Base-by-base conservation (phyloP, 2,329 filamentous ascomycete genomes). In the Diaporthe destruens region DNA sequence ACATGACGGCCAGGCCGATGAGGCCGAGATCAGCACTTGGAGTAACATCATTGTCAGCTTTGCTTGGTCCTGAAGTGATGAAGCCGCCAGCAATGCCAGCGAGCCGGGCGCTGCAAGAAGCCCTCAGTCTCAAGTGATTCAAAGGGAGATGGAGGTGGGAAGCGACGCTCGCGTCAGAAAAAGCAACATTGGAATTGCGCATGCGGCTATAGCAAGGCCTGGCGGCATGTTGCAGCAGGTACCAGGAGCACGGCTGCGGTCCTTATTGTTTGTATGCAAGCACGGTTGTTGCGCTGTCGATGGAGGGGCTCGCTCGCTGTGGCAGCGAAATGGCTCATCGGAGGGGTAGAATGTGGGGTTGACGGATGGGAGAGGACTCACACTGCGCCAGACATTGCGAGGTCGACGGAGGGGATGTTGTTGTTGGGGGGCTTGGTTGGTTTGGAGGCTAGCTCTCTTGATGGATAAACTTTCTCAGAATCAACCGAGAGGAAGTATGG, bases 1-100 rank as follows among this genome's bases (percentile, higher is more conserved):
- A 90, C 93, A 96, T 96, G 86, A 96, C 94, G 87, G 94, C 94
- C 87, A 96, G 89, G 90, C 94, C 94, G 84, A 96, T 96, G 82
- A 96, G 93, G 89, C 94, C 94, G 86, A 96, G 92, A 91, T 96
- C 93, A 91, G 91, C 91, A 87, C 92, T 94, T 87, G 82, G 80
- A 75, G 80, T 36, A 68, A 44, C 59, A 72, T 63, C 82, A 85
- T 80, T 78, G 87, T 91, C 85, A 91, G 89, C 86, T 90, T 86
- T 81, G 77, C 79, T 82, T 77, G 81, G 76, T 77, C 71, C 76
- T 65, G 80, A 80, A 76, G 79, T 78, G 80, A 80, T 86, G 85
- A 87, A 85, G 83, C 87, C 89, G 84, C 91, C 91, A 84, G 93
- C 88, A 86, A 91, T 89, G 86, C 89, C 91, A 83, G 91, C 91